Conservation (phyloP, 345 rosid species). For the Mercurialis annua region DNA sequence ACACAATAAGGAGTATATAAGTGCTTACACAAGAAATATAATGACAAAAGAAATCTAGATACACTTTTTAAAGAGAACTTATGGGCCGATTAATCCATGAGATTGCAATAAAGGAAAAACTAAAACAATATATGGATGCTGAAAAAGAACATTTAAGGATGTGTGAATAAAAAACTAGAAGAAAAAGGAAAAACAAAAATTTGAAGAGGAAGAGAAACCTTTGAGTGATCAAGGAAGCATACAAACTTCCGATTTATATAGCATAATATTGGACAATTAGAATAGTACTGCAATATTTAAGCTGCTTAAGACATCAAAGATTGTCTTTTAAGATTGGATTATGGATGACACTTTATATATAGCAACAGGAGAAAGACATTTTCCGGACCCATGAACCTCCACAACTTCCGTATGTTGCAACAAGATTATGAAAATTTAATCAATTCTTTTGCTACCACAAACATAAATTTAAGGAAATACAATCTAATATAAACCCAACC, state of each 20-base stretch:
- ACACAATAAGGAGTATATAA: not conserved
- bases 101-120: not conserved
- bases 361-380: not conserved
- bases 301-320: not conserved
- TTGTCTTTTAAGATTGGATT: not conserved
- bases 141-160: not conserved
- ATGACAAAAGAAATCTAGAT: no score
- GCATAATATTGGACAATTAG: no score
- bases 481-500: not conserved
- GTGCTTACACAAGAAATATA: not conserved
- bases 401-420: not conserved
- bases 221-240: not conserved
- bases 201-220: not conserved
- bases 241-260: not conserved
- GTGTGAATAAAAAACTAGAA: not conserved
- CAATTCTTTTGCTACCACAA: not conserved
- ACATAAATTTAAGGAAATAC: no score
- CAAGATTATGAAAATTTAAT: not conserved
- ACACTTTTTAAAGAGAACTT: not conserved
- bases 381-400: not conserved
- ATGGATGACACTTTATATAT: not conserved
- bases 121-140: not conserved
- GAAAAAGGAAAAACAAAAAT: not conserved
- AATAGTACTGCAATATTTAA: not conserved
- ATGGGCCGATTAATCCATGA: not conserved